Evolutionary conservation across 148 eudicot genomes (phyloP), one percentile per base, ranked within the genome.

Genomic region (Silene conica): DNA sequence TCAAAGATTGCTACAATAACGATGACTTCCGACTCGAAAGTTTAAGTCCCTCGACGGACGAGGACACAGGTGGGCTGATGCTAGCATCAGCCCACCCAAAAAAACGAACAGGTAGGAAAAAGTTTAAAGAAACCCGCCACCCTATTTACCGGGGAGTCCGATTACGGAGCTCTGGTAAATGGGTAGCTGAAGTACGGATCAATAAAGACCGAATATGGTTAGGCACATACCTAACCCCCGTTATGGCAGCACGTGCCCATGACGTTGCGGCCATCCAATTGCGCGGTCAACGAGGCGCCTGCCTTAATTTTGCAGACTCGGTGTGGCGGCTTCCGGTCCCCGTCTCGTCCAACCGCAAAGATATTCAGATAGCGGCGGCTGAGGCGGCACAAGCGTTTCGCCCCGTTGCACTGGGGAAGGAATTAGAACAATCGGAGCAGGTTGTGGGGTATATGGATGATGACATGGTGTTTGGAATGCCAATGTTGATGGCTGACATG

Each of bases 161-260:
- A 16, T 82, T 79, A 63, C 62, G 98, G 76, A 82, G 73, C 73
- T 78, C 87, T 8, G 91, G 87, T 0, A 92, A 90, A 70, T 92
- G 98, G 98, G 93, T 92, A 0, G 87, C 89, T 8, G 98, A 92
- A 71, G 87, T 92, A 0, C 85, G 98, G 4, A 88, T 89, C 72
- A 89, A 84, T 76, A 87, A 90, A 66, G 46, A 88, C 0, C 76
- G 97, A 8, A 87, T 90, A 1, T 92, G 98, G 98, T 87, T 92
- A 0, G 98, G 98, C 7, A 92, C 98, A 0, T 90, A 82, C 63
- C 90, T 81, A 0, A 90, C 96, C 0, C 87, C 82, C 21, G 96
- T 90, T 20, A 92, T 92, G 98, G 98, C 98, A 0, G 98, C 98
- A 0, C 79, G 97, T 0, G 97, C 97, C 0, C 93, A 92, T 20